Evolutionary conservation across 2,329 filamentous ascomycete species (phyloP).

Genomic region (Claviceps citrina): DNA sequence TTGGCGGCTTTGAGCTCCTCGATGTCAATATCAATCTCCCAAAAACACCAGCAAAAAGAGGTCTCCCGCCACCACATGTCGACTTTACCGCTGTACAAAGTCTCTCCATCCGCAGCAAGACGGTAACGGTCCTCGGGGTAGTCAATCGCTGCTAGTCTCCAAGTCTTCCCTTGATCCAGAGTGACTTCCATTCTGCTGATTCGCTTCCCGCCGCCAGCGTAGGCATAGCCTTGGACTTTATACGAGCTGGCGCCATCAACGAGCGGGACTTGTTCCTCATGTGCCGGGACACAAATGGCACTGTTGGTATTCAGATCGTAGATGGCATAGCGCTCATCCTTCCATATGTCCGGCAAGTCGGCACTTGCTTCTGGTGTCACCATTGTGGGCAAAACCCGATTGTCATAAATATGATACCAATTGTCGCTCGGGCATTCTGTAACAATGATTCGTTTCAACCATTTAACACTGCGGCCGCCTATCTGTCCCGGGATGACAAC

Average conservation of each 20-base stretch:
- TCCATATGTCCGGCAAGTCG: conserved; percentile 63
- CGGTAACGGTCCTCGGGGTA: conserved; percentile 82
- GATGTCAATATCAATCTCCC: conserved; percentile 55
- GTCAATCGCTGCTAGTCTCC: conserved; percentile 60
- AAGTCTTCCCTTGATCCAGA: conserved; percentile 66
- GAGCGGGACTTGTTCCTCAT: conserved; percentile 51
- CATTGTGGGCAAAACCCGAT: conserved; percentile 75
- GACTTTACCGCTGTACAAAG: conserved; percentile 59
- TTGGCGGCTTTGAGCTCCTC: conserved; percentile 45
- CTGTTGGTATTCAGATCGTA: conserved; percentile 85
- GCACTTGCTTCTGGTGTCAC: conserved; percentile 68
- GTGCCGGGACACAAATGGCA: conserved; percentile 62
- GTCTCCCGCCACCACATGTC: conserved; percentile 73
- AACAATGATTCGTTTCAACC: conserved; percentile 68
- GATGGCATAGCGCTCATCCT: conserved; percentile 79
- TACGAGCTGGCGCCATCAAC: conserved; percentile 37
- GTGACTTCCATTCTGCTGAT: conserved; percentile 74
- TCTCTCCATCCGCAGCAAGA: conserved; percentile 36
- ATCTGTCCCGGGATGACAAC: conserved; percentile 83
- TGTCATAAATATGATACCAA: conserved; percentile 94
- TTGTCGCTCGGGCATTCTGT: conserved; percentile 71
- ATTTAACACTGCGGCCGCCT: conserved; percentile 83
- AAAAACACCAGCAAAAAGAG: conserved; percentile 87
- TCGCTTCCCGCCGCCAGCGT: conserved; percentile 71
- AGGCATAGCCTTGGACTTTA: conserved; percentile 65